Evolutionary conservation across 352 stramenopile genomes (phyloP).

Genomic region (Nannochloropsis limnetica): DNA sequence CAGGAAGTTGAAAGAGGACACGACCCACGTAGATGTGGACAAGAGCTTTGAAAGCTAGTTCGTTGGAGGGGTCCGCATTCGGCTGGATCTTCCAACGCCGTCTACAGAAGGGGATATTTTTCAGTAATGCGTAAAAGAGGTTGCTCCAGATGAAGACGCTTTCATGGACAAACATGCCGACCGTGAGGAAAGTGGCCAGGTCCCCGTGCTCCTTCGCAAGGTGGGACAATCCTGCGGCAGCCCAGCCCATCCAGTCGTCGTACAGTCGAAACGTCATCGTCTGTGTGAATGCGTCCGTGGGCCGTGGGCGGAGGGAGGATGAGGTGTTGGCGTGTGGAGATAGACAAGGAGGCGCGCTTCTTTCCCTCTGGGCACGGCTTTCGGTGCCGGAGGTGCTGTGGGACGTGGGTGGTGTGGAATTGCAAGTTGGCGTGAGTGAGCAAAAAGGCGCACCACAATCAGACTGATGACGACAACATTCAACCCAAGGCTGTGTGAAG

Average conservation of each 20-base stretch:
- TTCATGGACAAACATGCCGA: background rate
- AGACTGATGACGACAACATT: too few species aligned
- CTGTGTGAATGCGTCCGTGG: background rate
- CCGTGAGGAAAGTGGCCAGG: background rate
- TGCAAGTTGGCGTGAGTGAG: background rate
- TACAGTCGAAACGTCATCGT: background rate
- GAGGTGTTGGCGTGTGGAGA: background rate
- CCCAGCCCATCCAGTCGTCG: background rate
- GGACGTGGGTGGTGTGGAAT: background rate
- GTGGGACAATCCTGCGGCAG: background rate
- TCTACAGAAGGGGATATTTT: background rate
- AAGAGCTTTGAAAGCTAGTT: background rate
- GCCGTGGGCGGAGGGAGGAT: background rate
- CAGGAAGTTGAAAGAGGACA: background rate
- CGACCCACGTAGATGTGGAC: background rate
- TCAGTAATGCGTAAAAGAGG: background rate
- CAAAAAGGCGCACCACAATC: background rate
- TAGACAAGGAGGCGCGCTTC: too few species aligned
- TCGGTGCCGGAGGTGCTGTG: too few species aligned
- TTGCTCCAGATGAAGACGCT: conserved; percentile 14
- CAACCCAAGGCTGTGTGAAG: too few species aligned
- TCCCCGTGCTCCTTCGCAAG: background rate
- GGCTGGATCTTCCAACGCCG: conserved; percentile 8
- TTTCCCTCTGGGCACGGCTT: too few species aligned
- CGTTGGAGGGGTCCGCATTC: background rate